phyloP scores from a whole-genome alignment of 2,329 filamentous ascomycete species.

The Aspergillus uvarum region DNA sequence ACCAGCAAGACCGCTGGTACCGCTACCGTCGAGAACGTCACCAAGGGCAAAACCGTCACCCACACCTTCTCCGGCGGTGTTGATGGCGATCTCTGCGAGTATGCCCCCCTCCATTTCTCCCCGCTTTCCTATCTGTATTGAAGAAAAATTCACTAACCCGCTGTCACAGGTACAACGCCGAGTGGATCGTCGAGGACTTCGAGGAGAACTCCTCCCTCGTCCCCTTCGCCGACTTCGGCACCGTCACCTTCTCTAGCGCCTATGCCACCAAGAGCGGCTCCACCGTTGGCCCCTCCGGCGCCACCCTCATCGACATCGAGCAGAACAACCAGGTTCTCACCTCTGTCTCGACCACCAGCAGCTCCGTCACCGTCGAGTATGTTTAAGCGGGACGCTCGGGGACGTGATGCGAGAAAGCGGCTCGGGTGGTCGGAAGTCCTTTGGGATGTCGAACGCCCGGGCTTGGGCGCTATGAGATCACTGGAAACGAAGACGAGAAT shows the following conservation, averaged over 20 bases:
- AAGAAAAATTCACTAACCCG: background rate
- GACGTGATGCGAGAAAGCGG: too few species aligned
- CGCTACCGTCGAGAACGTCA: constrained; percentile 51
- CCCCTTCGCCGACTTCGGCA: constrained; percentile 49
- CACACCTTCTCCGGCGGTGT: constrained; percentile 39
- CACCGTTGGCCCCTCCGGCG: constrained; percentile 38
- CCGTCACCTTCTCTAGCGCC: constrained; percentile 49
- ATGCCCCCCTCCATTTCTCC: background rate
- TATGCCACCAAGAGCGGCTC: constrained; percentile 32
- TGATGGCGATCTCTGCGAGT: constrained; percentile 52
- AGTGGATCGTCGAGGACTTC: constrained; percentile 57
- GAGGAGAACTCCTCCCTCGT: constrained; percentile 39
- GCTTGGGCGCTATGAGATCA: background rate
- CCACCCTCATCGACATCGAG: constrained; percentile 48
- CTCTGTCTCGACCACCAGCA: constrained; percentile 22
- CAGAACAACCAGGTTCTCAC: constrained; percentile 42
- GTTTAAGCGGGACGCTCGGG: constrained; percentile 11
- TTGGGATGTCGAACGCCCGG: background rate
- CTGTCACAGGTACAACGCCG: constrained; percentile 48
- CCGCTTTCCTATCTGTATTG: background rate
- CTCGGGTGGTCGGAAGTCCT: too few species aligned
- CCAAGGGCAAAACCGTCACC: constrained; percentile 40
- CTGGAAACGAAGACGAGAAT: background rate
- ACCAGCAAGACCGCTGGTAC: constrained; percentile 44
- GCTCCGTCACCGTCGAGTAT: constrained; percentile 28